phyloP scores from a whole-genome alignment of 164 flowering plant genomes.

The Annona cherimola region DNA sequence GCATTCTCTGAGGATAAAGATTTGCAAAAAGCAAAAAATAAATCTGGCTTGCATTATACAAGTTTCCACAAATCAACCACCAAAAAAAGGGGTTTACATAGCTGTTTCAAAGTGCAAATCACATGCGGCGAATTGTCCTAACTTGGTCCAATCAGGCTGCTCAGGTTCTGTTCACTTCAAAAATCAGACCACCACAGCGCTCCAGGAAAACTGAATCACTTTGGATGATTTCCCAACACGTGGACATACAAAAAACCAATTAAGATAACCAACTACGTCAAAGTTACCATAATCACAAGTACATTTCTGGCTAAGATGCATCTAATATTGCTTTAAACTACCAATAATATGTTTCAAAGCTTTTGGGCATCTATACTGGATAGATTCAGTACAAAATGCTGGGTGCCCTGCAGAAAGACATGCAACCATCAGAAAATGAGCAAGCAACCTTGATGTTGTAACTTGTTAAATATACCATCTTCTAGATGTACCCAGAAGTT shows the following conservation, averaged over 20 bases:
- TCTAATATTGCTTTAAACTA: neutral
- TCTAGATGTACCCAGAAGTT: neutral
- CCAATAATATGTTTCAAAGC: neutral
- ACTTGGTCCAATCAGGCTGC: neutral
- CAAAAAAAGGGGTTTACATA: neutral
- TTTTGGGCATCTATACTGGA: too few relatives aligned
- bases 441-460: neutral
- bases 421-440: neutral
- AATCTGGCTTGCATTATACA: neutral
- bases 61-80: neutral
- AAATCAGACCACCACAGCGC: too few relatives aligned
- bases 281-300: neutral
- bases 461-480: neutral
- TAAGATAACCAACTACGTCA: neutral
- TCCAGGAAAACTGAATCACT: neutral
- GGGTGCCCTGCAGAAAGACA: too few relatives aligned
- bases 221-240: neutral
- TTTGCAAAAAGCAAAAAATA: too few relatives aligned
- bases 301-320: neutral
- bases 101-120: neutral
- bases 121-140: neutral
- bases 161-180: neutral
- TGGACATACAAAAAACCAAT: neutral
- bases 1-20: too few relatives aligned
- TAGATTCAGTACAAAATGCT: too few relatives aligned